A percentile compares a stretch with the other conserved stretches of the same genome.
Evolutionary conservation across 2,329 filamentous ascomycete species (phyloP).

Genomic region (Magnaporthiopsis rhizophila): DNA sequence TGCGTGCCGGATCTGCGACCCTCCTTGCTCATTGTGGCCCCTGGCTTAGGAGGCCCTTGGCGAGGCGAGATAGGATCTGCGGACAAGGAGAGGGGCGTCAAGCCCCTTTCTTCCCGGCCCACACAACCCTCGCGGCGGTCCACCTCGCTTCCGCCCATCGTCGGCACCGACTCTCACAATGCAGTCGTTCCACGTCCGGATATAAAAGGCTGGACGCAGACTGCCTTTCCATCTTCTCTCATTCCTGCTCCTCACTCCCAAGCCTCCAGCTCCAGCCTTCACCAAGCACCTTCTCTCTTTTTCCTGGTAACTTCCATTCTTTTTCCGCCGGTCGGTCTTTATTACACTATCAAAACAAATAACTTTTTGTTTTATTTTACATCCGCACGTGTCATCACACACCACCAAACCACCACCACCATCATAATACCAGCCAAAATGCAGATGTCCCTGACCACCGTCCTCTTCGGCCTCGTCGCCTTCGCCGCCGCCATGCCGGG

Average conservation of each 20-base stretch:
- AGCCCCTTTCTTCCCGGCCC: not conserved
- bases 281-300: not conserved
- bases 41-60: not conserved
- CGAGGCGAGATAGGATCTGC: not conserved
- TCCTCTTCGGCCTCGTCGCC: conserved; percentile 6
- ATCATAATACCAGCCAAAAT: not conserved
- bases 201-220: not conserved
- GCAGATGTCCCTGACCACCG: conserved; percentile 6
- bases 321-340: conserved; percentile 6
- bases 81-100: not conserved
- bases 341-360: conserved; percentile 1
- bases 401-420: not conserved
- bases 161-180: not conserved
- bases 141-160: not conserved
- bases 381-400: not conserved
- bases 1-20: not conserved
- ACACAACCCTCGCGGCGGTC: too few species aligned
- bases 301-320: conserved; percentile 4
- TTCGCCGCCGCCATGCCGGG: conserved; percentile 2
- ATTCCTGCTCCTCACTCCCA: not conserved
- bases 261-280: not conserved
- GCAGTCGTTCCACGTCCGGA: not conserved
- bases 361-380: not conserved
- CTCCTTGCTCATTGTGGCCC: not conserved
- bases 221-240: not conserved